Percentiles rank a stretch among this genome's conserved stretches.
Conservation (phyloP, 306 rosid species). For the Calophaca sinica region DNA sequence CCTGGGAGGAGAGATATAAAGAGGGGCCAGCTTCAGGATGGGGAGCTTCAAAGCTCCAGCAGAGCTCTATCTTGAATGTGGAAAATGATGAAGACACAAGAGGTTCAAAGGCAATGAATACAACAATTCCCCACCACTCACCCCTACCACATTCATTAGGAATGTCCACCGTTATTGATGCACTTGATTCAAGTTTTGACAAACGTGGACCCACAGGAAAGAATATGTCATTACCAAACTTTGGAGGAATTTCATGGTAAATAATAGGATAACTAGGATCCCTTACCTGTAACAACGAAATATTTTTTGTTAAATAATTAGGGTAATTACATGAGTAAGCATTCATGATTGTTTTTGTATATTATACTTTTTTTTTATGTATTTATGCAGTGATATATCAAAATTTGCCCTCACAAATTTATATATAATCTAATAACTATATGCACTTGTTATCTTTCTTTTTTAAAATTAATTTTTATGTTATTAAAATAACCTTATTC, state of each 20-base stretch:
- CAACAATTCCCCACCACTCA: constrained; percentile 35
- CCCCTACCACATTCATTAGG: neutral
- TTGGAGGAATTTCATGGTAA: constrained; percentile 35
- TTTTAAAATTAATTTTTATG: neutral
- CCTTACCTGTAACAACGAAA: constrained; percentile 6
- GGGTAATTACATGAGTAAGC: neutral
- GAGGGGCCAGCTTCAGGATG: constrained; percentile 34
- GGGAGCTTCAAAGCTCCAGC: constrained; percentile 25
- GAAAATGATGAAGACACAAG: neutral
- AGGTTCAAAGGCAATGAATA: constrained; percentile 28
- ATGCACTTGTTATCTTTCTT: neutral
- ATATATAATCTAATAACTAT: neutral
- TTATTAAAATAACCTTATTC: neutral
- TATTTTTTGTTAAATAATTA: neutral
- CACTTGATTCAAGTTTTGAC: constrained; percentile 16
- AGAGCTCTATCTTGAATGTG: neutral
- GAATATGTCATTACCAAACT: constrained; percentile 25
- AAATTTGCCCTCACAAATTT: neutral
- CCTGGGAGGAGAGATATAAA: constrained; percentile 5
- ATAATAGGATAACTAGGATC: constrained; percentile 32
- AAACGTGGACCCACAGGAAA: neutral
- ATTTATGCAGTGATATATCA: neutral
- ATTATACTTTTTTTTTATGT: too few relatives aligned
- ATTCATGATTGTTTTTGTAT: neutral
- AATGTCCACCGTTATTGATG: constrained; percentile 34